Evolutionary conservation across 2,329 filamentous ascomycete genomes (phyloP).

Genomic region (Cadophora malorum): DNA sequence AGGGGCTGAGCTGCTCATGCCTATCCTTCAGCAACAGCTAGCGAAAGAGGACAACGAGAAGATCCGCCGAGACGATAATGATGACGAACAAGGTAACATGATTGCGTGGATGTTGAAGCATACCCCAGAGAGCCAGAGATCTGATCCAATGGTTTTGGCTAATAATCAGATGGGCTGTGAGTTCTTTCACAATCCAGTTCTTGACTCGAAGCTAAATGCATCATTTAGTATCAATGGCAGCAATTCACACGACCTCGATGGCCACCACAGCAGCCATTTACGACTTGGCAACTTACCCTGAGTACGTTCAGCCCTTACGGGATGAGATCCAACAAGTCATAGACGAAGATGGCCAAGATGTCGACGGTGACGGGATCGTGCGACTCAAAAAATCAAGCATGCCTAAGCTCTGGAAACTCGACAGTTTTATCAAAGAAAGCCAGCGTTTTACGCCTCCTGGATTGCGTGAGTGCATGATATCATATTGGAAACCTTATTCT

Average conservation of each 20-base stretch:
- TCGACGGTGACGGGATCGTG: conserved; percentile 51
- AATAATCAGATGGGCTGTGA: conserved; percentile 45
- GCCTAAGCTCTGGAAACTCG: conserved; percentile 45
- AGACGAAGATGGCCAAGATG: conserved; percentile 53
- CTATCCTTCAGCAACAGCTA: conserved; percentile 27
- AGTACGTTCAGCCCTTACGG: conserved; percentile 46
- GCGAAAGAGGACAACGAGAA: conserved; percentile 17
- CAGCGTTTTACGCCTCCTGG: conserved; percentile 47
- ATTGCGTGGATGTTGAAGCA: conserved; percentile 34
- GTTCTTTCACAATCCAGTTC: background rate
- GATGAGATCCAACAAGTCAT: conserved; percentile 41
- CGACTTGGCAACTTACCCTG: conserved; percentile 56
- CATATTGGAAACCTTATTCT: background rate
- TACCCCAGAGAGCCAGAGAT: conserved; percentile 18
- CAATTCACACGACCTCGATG: conserved; percentile 59
- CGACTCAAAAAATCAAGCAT: conserved; percentile 44
- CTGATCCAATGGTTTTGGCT: conserved; percentile 22
- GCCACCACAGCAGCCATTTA: conserved; percentile 57
- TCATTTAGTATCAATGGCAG: conserved; percentile 52
- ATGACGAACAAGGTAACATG: conserved; percentile 33
- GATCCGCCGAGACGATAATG: conserved; percentile 13
- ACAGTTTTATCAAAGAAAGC: conserved; percentile 52
- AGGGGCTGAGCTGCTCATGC: conserved; percentile 29
- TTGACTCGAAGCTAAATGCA: background rate
- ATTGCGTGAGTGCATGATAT: conserved; percentile 37